Conservation (phyloP, 2,329 filamentous ascomycete species). For the Phyllosticta citribraziliensis region DNA sequence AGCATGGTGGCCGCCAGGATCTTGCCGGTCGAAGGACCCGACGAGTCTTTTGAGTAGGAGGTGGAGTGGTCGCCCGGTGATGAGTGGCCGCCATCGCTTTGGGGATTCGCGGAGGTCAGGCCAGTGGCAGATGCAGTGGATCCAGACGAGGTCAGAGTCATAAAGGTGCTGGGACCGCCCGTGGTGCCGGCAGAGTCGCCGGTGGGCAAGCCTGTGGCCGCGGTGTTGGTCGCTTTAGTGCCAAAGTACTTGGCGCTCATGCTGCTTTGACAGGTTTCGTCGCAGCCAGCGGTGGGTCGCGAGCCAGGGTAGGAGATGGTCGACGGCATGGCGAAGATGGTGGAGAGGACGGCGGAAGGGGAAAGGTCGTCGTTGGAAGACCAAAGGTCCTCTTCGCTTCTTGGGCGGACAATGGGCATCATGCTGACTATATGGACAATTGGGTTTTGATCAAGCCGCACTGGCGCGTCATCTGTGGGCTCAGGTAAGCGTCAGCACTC, state of each 20-base stretch:
- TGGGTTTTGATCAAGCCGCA: background rate
- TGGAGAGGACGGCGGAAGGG: background rate
- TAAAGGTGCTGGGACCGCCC: background rate
- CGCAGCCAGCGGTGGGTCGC: background rate
- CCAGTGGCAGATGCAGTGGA: background rate
- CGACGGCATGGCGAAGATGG: background rate
- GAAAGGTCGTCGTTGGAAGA: background rate
- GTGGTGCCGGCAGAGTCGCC: background rate
- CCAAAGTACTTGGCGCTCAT: background rate
- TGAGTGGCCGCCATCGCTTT: background rate
- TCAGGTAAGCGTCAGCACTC: constrained; percentile 9
- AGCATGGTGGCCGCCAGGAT: constrained; percentile 1
- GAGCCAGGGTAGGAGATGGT: background rate
- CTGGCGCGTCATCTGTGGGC: constrained; percentile 5
- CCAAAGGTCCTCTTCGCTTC: background rate
- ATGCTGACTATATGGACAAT: background rate
- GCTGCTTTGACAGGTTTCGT: background rate
- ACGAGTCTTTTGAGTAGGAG: background rate
- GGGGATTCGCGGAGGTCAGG: background rate
- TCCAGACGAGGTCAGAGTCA: background rate
- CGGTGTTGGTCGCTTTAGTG: background rate
- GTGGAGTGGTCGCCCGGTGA: background rate
- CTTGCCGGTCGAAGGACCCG: background rate
- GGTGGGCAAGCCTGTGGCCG: background rate
- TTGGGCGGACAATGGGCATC: background rate